A percentile compares a stretch with the other conserved stretches of the same genome.
These are phyloP conservation scores for Monascus ruber DNA, from an alignment of 2,329 filamentous ascomycete species.

Conservation along the genomic window DNA sequence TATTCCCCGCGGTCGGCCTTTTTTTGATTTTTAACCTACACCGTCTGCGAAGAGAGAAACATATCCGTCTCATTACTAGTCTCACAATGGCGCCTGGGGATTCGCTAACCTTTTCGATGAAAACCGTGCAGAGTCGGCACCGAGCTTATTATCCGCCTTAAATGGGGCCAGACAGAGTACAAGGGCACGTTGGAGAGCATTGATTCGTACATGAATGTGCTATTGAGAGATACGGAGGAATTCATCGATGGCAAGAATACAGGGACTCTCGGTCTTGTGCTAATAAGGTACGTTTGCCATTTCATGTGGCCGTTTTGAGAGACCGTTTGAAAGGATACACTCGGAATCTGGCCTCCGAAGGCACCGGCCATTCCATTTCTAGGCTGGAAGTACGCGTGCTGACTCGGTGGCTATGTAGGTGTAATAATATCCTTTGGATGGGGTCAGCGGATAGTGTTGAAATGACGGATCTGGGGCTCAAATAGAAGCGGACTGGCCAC, in stretches of 20 bases:
- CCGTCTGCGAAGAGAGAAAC: too few relatives aligned
- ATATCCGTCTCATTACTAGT: too few relatives aligned
- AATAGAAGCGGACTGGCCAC: constrained; percentile 7
- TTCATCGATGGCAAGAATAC: constrained; percentile 80
- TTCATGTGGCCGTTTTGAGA: too few relatives aligned
- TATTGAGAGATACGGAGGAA: constrained; percentile 82
- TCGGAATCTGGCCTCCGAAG: neutral
- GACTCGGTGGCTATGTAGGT: constrained; percentile 39
- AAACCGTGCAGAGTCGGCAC: constrained; percentile 60
- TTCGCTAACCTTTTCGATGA: too few relatives aligned
- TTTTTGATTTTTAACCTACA: too few relatives aligned
- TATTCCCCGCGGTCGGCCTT: constrained; percentile 1
- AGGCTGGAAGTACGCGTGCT: neutral
- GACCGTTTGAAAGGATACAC: too few relatives aligned
- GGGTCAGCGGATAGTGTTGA: constrained; percentile 43
- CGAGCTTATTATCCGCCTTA: constrained; percentile 80
- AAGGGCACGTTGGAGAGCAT: constrained; percentile 84
- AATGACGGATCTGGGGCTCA: constrained; percentile 33
- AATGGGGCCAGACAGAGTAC: constrained; percentile 98
- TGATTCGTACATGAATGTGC: constrained; percentile 98
- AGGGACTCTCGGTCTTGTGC: constrained; percentile 74
- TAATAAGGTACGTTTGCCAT: constrained; percentile 59
- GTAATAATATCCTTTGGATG: constrained; percentile 98
- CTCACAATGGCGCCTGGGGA: too few relatives aligned
- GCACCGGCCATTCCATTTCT: neutral